A percentile compares a stretch with the other conserved stretches of the same genome.
Evolutionary conservation across 2,329 filamentous ascomycete species (phyloP).

Genomic region (Amphichorda felina): DNA sequence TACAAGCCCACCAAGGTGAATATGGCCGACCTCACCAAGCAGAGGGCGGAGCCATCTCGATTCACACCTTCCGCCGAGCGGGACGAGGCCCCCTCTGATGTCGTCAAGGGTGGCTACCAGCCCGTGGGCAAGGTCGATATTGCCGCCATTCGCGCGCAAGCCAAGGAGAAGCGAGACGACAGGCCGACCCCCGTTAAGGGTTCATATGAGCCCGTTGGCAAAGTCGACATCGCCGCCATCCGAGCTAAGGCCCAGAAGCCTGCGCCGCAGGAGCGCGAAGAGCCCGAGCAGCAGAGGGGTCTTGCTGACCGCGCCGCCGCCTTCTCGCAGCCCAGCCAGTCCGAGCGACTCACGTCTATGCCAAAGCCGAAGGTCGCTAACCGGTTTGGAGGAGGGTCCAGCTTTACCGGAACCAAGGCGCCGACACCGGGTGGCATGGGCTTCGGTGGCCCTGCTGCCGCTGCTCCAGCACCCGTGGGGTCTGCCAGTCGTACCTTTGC

Average conservation of each 20-base stretch:
- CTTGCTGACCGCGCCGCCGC: slow-evolving; percentile 66
- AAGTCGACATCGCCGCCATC: slow-evolving; percentile 94
- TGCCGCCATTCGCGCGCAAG: slow-evolving; percentile 71
- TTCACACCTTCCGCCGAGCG: slow-evolving; percentile 34
- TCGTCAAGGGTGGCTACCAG: slow-evolving; percentile 81
- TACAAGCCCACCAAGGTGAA: slow-evolving; percentile 96
- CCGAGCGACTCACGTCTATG: slow-evolving; percentile 73
- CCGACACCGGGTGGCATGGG: slow-evolving; percentile 62
- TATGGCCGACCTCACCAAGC: slow-evolving; percentile 70
- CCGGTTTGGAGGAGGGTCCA: slow-evolving; percentile 62
- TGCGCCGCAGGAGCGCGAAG: slow-evolving; percentile 22
- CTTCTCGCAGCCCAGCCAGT: slow-evolving; percentile 48
- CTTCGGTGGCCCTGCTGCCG: slow-evolving; percentile 39
- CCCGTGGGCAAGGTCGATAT: slow-evolving; percentile 98
- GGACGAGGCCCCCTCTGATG: slow-evolving; percentile 39
- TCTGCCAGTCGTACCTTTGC: slow-evolving; percentile 87
- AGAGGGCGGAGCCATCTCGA: slow-evolving; percentile 55
- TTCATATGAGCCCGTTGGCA: slow-evolving; percentile 87
- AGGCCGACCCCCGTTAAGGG: slow-evolving; percentile 80
- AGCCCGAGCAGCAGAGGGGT: slow-evolving; percentile 38
- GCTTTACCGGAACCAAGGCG: slow-evolving; percentile 81
- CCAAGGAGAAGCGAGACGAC: slow-evolving; percentile 58
- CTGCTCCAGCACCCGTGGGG: slow-evolving; percentile 52
- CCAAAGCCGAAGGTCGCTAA: slow-evolving; percentile 94
- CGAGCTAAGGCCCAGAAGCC: slow-evolving; percentile 65